Conservation (phyloP, 495 filamentous ascomycete genomes). For the Gamarada debralockiae region DNA sequence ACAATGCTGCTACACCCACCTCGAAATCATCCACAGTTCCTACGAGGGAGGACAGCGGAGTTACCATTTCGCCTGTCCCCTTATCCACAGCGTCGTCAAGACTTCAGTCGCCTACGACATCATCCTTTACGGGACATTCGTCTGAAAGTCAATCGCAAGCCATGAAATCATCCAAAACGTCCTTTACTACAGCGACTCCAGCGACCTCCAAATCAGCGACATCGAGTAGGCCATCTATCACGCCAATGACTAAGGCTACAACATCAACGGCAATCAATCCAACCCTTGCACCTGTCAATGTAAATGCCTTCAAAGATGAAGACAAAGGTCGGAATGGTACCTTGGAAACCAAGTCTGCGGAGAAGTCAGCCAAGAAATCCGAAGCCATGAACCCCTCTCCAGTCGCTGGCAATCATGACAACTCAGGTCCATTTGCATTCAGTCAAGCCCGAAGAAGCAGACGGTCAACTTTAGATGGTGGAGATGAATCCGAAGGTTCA, state of each 20-base stretch:
- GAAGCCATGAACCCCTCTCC: neutral
- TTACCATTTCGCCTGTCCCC: slow-evolving; percentile 19
- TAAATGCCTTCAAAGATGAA: slow-evolving; percentile 51
- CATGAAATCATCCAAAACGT: slow-evolving; percentile 23
- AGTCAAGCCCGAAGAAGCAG: slow-evolving; percentile 32
- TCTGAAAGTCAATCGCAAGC: slow-evolving; percentile 23
- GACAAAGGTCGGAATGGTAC: slow-evolving; percentile 17
- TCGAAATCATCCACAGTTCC: slow-evolving; percentile 17
- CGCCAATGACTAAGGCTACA: slow-evolving; percentile 31
- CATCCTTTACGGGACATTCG: slow-evolving; percentile 20
- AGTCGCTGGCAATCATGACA: slow-evolving; percentile 27
- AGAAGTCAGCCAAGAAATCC: neutral
- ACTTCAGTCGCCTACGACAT: slow-evolving; percentile 25
- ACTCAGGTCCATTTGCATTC: slow-evolving; percentile 32
- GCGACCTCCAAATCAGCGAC: slow-evolving; percentile 21
- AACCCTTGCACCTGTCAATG: slow-evolving; percentile 51
- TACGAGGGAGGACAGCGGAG: slow-evolving; percentile 22
- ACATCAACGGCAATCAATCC: slow-evolving; percentile 31
- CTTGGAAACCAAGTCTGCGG: slow-evolving; percentile 4
- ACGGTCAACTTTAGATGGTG: slow-evolving; percentile 30
- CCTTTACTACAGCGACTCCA: slow-evolving; percentile 19
- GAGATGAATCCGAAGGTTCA: slow-evolving; percentile 16
- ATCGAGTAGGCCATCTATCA: slow-evolving; percentile 31
- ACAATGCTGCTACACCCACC: slow-evolving; percentile 11
- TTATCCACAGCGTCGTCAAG: slow-evolving; percentile 27